Base-by-base conservation (phyloP, 495 filamentous ascomycete species). In the Hypoxylon fuscum region DNA sequence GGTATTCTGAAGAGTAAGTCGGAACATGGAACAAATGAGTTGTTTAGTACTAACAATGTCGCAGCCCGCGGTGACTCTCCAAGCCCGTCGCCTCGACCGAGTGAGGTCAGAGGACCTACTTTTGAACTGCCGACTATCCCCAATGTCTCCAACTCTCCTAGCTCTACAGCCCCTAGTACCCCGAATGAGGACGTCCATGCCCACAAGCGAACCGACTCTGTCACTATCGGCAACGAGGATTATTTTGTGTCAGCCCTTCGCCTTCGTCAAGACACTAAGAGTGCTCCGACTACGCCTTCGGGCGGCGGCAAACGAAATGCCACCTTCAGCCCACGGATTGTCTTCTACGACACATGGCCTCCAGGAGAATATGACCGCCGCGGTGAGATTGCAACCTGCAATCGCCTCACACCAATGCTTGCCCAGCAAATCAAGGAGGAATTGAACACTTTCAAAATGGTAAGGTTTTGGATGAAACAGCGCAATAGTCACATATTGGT, bases 391-490 rank as follows among this genome's bases (percentile, higher is more conserved):
- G 93, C 95, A 21, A 99, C 95, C 6, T 99, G 95, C 84, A 99
- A 99, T 72, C 90, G 93, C 55, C 77, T 99, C 58, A 99, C 95
- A 37, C 95, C 95, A 14, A 91, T 98, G 83, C 86, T 98, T 61
- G 95, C 95, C 29, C 95, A 99, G 72, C 95, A 99, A 73, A 99
- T 99, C 78, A 98, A 98, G 79, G 95, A 99, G 77, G 95, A 99
- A 77, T 82, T 99, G 66, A 99, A 99, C 78, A 94, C 88, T 63
- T 99, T 98, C 82, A 99, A 98, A 72, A 98, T 99, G 95, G 95
- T 97, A 74, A 58, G 88, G 80, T 22, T 15, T 22, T 14, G n/a
- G n/a, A 15, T 27, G 7, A 17, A 23, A 22, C 17, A n/a, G 8
- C 14, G 9, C 8, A 3, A 8, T 15, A 21, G 18, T 5, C 25